Base-by-base conservation (phyloP, 2,329 filamentous ascomycete genomes). In the Diatrype stigma region DNA sequence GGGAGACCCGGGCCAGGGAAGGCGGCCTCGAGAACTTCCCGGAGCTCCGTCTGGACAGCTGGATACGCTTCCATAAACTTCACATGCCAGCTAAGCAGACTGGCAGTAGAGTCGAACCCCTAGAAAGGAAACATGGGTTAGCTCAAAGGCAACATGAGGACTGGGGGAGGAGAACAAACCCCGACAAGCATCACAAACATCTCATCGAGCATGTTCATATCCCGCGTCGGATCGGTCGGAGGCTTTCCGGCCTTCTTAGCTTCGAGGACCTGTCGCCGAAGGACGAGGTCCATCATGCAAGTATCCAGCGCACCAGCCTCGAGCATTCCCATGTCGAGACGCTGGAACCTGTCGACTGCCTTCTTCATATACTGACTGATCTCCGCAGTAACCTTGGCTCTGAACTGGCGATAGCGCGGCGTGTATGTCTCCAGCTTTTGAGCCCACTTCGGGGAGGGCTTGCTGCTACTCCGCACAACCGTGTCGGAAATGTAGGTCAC, bases 401-500 rank as follows among this genome's bases (percentile, higher is more conserved):
- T 45, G 46, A 58, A 52, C 16, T 44, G 48, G 40, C 59, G 55
- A 46, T 59, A 58, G 12, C 55, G 55, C 7, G 55, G 37, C 4
- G 51, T 54, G n/a, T 53, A 57, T 3, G 55, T 53, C 30, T 52
- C 50, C 1, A 55, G 34, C 21, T 50, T 56, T 17, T 49, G 47
- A 2, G 51, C 45, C 50, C 53, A 56, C 38, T 56, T 56, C 2
- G 60, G 59, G 1, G 51, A 14, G 1, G 53, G 55, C 3, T 37
- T 51, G 14, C 55, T 60, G 6, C 51, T 34, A 21, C 53, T 56
- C 3, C 55, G 51, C 1, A 50, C 50, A 17, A 63, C 53, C 11
- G 54, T 54, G 16, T 60, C 37, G 42, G 55, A 50, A 14, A 63
- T 51, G 34, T 59, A 61, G 32, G 58, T 45, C 6, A 63, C 48